These are phyloP conservation scores for Wickerhamiella infanticola DNA, from an alignment of 1,139 yeast genomes.

Conservation along the genomic window DNA sequence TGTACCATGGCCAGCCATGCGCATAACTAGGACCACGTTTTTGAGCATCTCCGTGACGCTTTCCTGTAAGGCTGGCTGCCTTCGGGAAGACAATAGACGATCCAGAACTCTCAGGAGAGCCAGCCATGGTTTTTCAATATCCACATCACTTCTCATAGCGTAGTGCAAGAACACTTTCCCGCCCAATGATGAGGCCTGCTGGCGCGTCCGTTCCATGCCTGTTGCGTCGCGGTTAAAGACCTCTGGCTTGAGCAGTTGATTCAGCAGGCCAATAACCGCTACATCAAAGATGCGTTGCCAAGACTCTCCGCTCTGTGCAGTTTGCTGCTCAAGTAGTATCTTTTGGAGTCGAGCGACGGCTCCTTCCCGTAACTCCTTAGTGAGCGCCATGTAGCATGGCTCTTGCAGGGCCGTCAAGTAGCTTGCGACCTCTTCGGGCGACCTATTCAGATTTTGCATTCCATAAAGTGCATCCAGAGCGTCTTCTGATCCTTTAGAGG, in stretches of 20 bases:
- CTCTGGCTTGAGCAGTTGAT: slow-evolving; percentile 50
- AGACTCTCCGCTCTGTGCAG: neutral
- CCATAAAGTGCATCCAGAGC: neutral
- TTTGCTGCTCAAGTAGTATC: neutral
- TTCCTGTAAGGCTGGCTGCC: slow-evolving; percentile 33
- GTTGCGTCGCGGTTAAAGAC: slow-evolving; percentile 46
- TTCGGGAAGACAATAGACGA: slow-evolving; percentile 28
- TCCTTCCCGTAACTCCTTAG: neutral
- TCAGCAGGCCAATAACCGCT: slow-evolving; percentile 59
- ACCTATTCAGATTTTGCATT: too few species aligned
- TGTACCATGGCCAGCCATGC: slow-evolving; percentile 26
- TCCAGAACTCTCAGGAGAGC: slow-evolving; percentile 35
- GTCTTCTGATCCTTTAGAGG: neutral
- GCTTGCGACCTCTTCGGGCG: too few species aligned
- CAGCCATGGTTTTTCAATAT: slow-evolving; percentile 28
- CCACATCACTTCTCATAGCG: slow-evolving; percentile 29
- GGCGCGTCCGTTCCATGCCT: slow-evolving; percentile 51
- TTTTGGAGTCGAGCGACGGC: neutral
- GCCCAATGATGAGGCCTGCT: slow-evolving; percentile 48
- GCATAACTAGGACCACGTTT: slow-evolving; percentile 36
- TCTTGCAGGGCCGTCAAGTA: neutral
- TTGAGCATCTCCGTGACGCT: slow-evolving; percentile 49
- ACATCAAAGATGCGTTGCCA: slow-evolving; percentile 38
- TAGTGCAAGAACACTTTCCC: slow-evolving; percentile 61
- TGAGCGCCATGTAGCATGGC: neutral